These are phyloP conservation scores for Ogataea kodamae DNA, from an alignment of 805 yeast genomes.

Conservation along the genomic window DNA sequence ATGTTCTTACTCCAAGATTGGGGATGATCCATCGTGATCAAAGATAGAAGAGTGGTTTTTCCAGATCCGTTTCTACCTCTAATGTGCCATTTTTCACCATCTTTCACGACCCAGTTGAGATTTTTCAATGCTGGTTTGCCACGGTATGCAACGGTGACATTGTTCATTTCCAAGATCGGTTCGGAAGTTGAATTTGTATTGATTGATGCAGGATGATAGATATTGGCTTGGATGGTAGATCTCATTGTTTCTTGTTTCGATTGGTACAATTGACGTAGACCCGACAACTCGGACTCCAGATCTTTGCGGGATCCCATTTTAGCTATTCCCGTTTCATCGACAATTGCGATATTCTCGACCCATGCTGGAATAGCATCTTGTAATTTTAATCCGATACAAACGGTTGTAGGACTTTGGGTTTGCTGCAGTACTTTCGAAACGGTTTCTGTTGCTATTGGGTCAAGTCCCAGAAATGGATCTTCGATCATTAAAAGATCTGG, in stretches of 20 bases:
- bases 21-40: constrained; percentile 93
- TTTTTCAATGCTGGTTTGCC: constrained; percentile 57
- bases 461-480: constrained; percentile 91
- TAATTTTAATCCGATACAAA: constrained; percentile 70
- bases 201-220: constrained; percentile 7
- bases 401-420: constrained; percentile 39
- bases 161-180: constrained; percentile 48
- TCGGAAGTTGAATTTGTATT: not conserved
- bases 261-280: constrained; percentile 23
- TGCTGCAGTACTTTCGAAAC: constrained; percentile 53
- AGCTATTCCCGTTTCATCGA: constrained; percentile 51
- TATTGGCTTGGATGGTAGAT: constrained; percentile 10
- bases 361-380: constrained; percentile 79
- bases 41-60: constrained; percentile 79
- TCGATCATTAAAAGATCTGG: constrained; percentile 74
- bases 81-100: constrained; percentile 84
- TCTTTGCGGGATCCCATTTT: constrained; percentile 44
- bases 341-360: constrained; percentile 70
- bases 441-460: constrained; percentile 61
- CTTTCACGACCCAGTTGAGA: constrained; percentile 61
- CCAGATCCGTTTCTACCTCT: constrained; percentile 92
- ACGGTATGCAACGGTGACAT: constrained; percentile 63
- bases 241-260: constrained; percentile 20
- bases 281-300: constrained; percentile 22
- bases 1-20: constrained; percentile 85